Evolutionary conservation across 768 basidiomycete genomes (phyloP).

Genomic region (Fomitopsis pulvina): DNA sequence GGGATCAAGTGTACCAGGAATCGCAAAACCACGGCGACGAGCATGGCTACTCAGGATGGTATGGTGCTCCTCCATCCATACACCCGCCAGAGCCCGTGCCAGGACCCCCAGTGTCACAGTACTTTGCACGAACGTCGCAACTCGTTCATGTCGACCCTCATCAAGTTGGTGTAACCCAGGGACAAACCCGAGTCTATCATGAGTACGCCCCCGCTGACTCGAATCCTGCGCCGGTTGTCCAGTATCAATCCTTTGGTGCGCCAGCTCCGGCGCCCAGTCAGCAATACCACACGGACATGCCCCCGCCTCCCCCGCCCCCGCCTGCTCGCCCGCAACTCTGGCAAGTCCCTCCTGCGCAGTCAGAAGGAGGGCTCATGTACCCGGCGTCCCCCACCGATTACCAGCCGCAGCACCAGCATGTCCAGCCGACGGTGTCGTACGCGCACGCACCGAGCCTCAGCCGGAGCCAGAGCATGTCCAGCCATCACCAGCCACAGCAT

Average conservation of each 20-base stretch:
- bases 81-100: neutral
- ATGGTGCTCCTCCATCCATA: neutral
- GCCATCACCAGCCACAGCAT: conserved; percentile 18
- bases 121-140: neutral
- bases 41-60: neutral
- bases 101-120: neutral
- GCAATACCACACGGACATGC: neutral
- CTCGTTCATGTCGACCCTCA: neutral
- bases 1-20: neutral
- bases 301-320: neutral
- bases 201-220: neutral
- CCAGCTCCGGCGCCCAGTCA: neutral
- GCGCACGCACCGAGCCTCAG: conserved; percentile 2
- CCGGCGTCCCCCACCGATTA: conserved; percentile 2
- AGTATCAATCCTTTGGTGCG: neutral
- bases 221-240: neutral
- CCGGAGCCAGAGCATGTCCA: conserved; percentile 11
- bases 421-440: neutral
- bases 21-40: neutral
- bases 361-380: neutral
- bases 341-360: neutral
- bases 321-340: neutral
- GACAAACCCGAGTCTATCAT: neutral
- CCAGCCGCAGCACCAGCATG: conserved; percentile 12
- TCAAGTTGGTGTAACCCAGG: neutral